phyloP scores from a whole-genome alignment of 73 alveolate genomes.

The Durusdinium trenchii region DNA sequence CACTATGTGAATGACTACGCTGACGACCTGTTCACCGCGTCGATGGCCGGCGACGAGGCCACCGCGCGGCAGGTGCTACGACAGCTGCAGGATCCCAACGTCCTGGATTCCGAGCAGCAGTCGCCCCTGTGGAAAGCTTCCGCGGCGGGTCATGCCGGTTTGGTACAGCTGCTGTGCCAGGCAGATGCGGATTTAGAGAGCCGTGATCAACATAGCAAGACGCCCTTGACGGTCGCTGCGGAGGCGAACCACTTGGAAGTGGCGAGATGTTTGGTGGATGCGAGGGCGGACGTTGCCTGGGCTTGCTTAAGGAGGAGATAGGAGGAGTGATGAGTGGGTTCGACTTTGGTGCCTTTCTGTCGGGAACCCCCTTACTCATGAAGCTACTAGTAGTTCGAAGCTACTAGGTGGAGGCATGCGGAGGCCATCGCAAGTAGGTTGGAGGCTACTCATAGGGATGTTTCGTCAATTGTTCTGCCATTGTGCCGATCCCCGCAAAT shows the following conservation, averaged over 20 bases:
- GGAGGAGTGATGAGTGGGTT: too few species aligned
- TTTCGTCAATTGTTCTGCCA: too few species aligned
- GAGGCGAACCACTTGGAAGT: slow-evolving; percentile 19
- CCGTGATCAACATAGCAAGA: slow-evolving; percentile 10
- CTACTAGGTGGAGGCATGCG: too few species aligned
- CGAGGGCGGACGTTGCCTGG: slow-evolving; percentile 50
- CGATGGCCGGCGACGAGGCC: background rate
- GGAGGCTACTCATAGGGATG: too few species aligned
- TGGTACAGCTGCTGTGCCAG: slow-evolving; percentile 28
- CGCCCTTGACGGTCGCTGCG: slow-evolving; percentile 52
- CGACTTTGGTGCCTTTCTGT: too few species aligned
- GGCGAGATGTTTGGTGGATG: background rate
- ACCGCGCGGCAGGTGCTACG: slow-evolving; percentile 29
- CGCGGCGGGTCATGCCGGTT: slow-evolving; percentile 34
- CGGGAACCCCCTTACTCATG: too few species aligned
- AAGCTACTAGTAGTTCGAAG: too few species aligned
- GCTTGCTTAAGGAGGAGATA: too few species aligned
- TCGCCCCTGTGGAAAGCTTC: slow-evolving; percentile 43
- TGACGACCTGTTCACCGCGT: background rate
- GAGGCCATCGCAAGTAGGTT: too few species aligned
- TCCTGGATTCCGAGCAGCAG: background rate
- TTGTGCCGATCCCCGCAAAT: too few species aligned
- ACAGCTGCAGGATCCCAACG: slow-evolving; percentile 45
- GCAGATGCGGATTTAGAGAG: slow-evolving; percentile 55
- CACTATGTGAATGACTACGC: slow-evolving; percentile 17